Evolutionary conservation across 2,329 filamentous ascomycete species (phyloP).

Genomic region (Aspergillus candidus): DNA sequence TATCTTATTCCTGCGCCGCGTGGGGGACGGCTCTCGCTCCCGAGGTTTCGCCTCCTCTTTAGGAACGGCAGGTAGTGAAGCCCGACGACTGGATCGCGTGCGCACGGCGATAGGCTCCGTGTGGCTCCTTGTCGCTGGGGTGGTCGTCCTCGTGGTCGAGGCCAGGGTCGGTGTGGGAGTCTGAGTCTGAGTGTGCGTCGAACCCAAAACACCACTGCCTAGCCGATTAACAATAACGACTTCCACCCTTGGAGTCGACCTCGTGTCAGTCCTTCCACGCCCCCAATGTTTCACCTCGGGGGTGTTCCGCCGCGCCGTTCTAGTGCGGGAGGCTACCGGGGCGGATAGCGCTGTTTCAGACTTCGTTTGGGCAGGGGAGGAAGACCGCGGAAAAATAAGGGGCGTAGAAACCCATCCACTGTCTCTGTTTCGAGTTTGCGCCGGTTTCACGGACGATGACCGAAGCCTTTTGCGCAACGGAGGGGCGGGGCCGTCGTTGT

Average conservation of each 20-base stretch:
- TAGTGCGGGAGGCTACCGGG: constrained; percentile 16
- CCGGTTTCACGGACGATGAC: constrained; percentile 10
- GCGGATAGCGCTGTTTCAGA: constrained; percentile 7
- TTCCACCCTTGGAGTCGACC: constrained; percentile 16
- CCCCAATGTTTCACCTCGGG: constrained; percentile 10
- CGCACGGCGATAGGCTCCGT: constrained; percentile 10
- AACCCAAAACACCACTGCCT: too few relatives aligned
- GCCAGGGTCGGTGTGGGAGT: too few relatives aligned
- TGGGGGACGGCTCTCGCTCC: constrained; percentile 2
- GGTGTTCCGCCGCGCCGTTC: constrained; percentile 14
- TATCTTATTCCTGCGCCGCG: background rate
- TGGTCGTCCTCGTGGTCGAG: too few relatives aligned
- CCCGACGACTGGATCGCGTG: background rate
- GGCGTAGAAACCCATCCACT: background rate
- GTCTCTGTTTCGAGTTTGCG: constrained; percentile 9
- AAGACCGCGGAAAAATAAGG: background rate
- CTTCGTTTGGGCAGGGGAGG: background rate
- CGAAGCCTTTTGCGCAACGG: constrained; percentile 21
- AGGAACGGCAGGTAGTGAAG: background rate
- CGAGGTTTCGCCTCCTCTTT: background rate
- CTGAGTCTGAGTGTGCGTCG: too few relatives aligned
- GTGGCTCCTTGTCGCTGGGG: background rate
- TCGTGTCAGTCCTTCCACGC: background rate
- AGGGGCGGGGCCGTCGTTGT: constrained; percentile 10
- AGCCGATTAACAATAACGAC: constrained; percentile 28